Evolutionary conservation across 176 grass and related monocot species (phyloP).

Genomic region (Saccharum officinarum): DNA sequence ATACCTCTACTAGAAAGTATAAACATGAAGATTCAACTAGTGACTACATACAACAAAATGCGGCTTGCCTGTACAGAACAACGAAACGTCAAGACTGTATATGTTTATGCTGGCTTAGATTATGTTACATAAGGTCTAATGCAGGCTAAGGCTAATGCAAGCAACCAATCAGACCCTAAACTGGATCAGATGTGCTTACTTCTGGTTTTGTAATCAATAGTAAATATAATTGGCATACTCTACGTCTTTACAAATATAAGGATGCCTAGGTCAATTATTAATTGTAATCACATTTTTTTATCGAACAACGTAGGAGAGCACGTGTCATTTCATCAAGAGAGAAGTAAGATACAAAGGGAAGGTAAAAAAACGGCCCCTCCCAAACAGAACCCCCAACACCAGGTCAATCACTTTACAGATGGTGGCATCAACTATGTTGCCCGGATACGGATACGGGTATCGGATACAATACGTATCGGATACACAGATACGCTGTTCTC

Average conservation of each 20-base stretch:
- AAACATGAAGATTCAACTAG: background rate
- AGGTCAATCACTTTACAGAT: background rate
- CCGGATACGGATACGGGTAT: too few relatives aligned
- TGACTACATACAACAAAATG: background rate
- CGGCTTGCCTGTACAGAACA: background rate
- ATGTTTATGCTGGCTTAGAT: too few relatives aligned
- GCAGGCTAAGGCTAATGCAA: too few relatives aligned
- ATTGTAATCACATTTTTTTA: background rate
- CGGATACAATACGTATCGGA: too few relatives aligned
- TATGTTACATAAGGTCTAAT: too few relatives aligned
- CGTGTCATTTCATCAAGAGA: too few relatives aligned
- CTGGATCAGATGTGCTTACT: background rate
- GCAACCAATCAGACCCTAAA: background rate
- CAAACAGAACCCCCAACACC: too few relatives aligned
- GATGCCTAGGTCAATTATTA: background rate
- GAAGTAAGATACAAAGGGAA: too few relatives aligned
- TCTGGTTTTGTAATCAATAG: background rate
- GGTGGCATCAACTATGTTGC: background rate
- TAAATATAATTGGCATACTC: background rate
- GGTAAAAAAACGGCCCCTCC: too few relatives aligned
- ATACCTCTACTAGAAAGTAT: background rate
- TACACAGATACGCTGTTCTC: too few relatives aligned
- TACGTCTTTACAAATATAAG: background rate
- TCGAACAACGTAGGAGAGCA: too few relatives aligned
- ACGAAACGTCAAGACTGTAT: background rate